Percentiles rank a stretch among this genome's conserved stretches.
Evolutionary conservation across 1,284 basidiomycete genomes (phyloP).

Genomic region (Ustilago lituana): DNA sequence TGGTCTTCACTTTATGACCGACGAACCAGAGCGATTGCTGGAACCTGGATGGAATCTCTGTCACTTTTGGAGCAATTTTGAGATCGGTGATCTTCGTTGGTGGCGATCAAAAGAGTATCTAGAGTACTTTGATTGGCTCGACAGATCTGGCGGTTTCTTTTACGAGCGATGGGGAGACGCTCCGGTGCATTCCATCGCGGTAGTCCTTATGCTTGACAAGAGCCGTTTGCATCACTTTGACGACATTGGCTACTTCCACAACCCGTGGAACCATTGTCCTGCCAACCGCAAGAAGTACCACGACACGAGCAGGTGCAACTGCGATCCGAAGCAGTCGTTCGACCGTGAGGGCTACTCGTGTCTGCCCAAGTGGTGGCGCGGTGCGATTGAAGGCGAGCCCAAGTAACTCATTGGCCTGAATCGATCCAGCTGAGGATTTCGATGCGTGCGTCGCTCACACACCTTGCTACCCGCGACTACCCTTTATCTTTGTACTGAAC

Average conservation of each 20-base stretch:
- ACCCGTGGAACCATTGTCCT: constrained; percentile 62
- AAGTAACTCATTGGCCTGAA: constrained; percentile 22
- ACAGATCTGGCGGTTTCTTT: constrained; percentile 76
- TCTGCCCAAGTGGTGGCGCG: constrained; percentile 56
- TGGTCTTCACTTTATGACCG: constrained; percentile 78
- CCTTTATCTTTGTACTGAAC: too few relatives aligned
- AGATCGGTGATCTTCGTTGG: constrained; percentile 79
- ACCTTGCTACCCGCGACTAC: too few relatives aligned
- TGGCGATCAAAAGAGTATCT: constrained; percentile 81
- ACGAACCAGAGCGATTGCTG: constrained; percentile 75
- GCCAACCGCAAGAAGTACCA: constrained; percentile 59
- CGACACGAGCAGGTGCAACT: constrained; percentile 59
- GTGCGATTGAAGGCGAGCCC: constrained; percentile 51
- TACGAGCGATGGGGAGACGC: constrained; percentile 83
- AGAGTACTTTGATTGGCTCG: constrained; percentile 82
- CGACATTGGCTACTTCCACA: constrained; percentile 64
- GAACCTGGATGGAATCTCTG: constrained; percentile 74
- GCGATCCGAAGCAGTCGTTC: constrained; percentile 60
- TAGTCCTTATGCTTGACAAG: constrained; percentile 51
- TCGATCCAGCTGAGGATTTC: not conserved
- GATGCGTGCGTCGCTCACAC: not conserved
- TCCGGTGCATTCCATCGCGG: constrained; percentile 70
- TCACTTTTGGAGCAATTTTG: constrained; percentile 75
- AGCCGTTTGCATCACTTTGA: constrained; percentile 51
- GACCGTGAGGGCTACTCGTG: constrained; percentile 58